Evolutionary conservation across 345 rosid genomes (phyloP), one percentile per base, ranked within the genome.

Genomic region (Camelina laxa): DNA sequence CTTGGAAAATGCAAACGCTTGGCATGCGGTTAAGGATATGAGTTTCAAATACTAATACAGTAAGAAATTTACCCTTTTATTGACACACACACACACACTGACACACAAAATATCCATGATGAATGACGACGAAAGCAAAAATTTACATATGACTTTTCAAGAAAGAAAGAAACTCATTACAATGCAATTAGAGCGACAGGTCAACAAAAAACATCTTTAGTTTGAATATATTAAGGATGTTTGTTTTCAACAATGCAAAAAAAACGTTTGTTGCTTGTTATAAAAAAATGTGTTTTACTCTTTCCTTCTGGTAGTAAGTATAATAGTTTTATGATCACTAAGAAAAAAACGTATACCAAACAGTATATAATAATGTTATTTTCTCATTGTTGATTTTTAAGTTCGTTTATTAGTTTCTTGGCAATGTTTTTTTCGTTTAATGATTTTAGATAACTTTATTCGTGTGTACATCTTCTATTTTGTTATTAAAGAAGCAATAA

Each of bases 11-110:
- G 33, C 19, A 21, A 27, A 55, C 2, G 5, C 60, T 19, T 53
- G 20, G 61, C 44, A 72, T 62, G 63, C 15, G 21, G 33, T 73
- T 39, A 4, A 15, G 1, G 27, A 73, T 54, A 47, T 48, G 1
- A 73, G 47, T 63, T 73, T 30, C 53, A 42, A 17, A 13, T 39
- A 64, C n/a, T 39, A 9, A 17, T 17, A 16, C 24, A 54, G 11
- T 39, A 55, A 27, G 30, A 27, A 27, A 3, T 27, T 27, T 27
- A 27, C 30, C 30, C 30, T 27, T 5, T 27, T 27, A 27, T 27
- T 4, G 30, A 27, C 30, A 27, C 30, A 27, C 27, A 24, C 27
- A 24, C 27, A 24, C 30, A 27, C 30, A 27, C 30, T 27, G 30
- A 27, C 5, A 4, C 30, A 27, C 4, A 27, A 27, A 4, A 27